Evolutionary conservation across 768 basidiomycete genomes (phyloP), one percentile per base, ranked within the genome.

Genomic region (Austroboletus festivus): DNA sequence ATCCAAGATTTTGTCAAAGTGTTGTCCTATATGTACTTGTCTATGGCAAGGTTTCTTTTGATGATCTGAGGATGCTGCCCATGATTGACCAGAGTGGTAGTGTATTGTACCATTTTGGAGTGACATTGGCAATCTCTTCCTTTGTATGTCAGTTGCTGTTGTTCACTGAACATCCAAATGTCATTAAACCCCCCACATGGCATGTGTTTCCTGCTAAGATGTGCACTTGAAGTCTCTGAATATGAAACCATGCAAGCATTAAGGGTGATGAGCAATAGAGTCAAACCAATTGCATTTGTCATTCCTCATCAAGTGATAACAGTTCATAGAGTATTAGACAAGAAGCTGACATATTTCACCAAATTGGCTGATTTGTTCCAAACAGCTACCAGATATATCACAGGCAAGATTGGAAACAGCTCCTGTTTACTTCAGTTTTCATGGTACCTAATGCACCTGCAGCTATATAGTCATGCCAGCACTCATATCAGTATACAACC

Each of bases 21-120:
- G 94, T 99, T 55, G 96, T 99, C 6, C 79, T 99, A 21, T 98
- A 98, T 60, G 93, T 96, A 18, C 79, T 99, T 44, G 94, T 99
- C 0, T 99, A 95, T 63, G 96, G 96, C 41, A 97, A 96, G 71
- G 96, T 99, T 3, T 95, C 96, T 0, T 98, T 99, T 64, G 96
- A 99, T 60, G 96, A 99, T 65, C 93, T 98, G 69, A 93, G 88
- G 64, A 99, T 98, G 96, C 95, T 96, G 2, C 71, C 83, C 45
- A 76, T 75, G 13, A 72, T 98, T 51, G 95, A 99, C 67, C 92
- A 94, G 66, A 86, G 85, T 33, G 83, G 93, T 44, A 95, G 95
- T 33, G 91, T 95, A 67, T 94, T 37, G 98, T 98, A 93, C 95
- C 95, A 2, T 96, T 96, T 82, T 98, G 91, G 85, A 84, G 81